Conservation (phyloP, 768 basidiomycete genomes). For the Tricholoma sp. region DNA sequence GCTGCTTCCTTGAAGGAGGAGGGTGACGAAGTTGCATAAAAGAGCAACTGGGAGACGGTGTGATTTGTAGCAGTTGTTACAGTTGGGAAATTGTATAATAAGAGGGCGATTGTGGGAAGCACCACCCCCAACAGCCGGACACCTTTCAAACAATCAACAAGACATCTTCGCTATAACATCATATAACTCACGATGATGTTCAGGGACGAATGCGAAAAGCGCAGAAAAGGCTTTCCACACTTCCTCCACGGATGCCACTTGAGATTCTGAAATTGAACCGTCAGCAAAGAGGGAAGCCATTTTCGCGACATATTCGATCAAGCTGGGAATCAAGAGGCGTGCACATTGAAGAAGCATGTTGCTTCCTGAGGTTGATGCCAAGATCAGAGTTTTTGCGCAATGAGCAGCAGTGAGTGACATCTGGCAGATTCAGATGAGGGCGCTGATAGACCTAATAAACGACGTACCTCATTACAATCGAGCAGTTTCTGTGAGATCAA, state of each 20-base stretch:
- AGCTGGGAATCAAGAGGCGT: constrained; percentile 67
- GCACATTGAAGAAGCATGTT: constrained; percentile 66
- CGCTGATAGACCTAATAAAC: background rate
- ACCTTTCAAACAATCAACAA: constrained; percentile 36
- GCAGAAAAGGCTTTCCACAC: constrained; percentile 76
- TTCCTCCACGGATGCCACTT: constrained; percentile 65
- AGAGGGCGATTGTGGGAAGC: constrained; percentile 68
- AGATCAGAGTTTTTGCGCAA: constrained; percentile 80
- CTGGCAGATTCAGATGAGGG: constrained; percentile 31
- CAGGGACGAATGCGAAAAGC: constrained; percentile 51
- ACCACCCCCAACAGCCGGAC: constrained; percentile 64
- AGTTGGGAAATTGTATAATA: constrained; percentile 51
- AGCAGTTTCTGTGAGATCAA: constrained; percentile 77
- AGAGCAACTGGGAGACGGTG: constrained; percentile 62
- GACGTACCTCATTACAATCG: constrained; percentile 58
- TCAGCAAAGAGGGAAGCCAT: constrained; percentile 61
- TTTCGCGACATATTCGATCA: constrained; percentile 77
- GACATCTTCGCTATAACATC: background rate
- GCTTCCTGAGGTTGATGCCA: constrained; percentile 64
- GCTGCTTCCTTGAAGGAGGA: constrained; percentile 83
- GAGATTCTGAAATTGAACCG: constrained; percentile 47
- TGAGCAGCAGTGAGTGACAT: constrained; percentile 82
- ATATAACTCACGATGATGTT: constrained; percentile 54
- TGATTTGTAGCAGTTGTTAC: constrained; percentile 46
- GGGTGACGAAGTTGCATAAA: constrained; percentile 68